Evolutionary conservation across 2,329 filamentous ascomycete genomes (phyloP).

Genomic region (Claviceps quebecensis): DNA sequence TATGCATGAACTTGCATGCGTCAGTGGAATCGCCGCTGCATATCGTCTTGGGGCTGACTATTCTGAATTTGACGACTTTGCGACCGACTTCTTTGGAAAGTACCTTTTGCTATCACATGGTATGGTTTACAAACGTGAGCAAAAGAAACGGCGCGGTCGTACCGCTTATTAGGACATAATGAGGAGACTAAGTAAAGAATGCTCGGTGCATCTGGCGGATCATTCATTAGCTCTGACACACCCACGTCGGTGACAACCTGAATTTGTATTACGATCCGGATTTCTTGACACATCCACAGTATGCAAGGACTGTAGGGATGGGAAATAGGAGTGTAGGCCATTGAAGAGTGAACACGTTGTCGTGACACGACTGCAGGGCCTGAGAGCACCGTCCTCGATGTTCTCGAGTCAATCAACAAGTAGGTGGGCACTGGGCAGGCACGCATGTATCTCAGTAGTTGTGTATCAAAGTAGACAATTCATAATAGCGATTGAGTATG

Average conservation of each 20-base stretch:
- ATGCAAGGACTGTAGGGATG: not conserved
- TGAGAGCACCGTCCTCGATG: no score
- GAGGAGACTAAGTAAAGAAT: not conserved
- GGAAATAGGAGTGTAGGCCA: not conserved
- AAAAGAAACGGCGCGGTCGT: conserved; percentile 14
- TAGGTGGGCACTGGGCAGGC: not conserved
- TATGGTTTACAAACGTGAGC: conserved; percentile 22
- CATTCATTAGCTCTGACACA: not conserved
- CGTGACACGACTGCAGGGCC: no score
- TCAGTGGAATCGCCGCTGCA: conserved; percentile 57
- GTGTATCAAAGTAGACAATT: not conserved
- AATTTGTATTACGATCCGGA: no score
- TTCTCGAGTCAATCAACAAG: not conserved
- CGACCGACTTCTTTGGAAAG: conserved; percentile 32
- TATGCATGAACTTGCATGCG: conserved; percentile 56
- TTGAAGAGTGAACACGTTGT: not conserved
- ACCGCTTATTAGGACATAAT: not conserved
- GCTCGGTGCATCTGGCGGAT: no score
- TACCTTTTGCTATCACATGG: conserved; percentile 32
- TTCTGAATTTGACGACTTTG: conserved; percentile 41
- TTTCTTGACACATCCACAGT: not conserved
- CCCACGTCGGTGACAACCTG: not conserved
- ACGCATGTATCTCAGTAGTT: not conserved
- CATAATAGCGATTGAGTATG: not conserved
- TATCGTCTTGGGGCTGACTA: conserved; percentile 55